These are phyloP conservation scores for Chaetomium olivaceum DNA, from an alignment of 2,329 filamentous ascomycete genomes.

Conservation along the genomic window DNA sequence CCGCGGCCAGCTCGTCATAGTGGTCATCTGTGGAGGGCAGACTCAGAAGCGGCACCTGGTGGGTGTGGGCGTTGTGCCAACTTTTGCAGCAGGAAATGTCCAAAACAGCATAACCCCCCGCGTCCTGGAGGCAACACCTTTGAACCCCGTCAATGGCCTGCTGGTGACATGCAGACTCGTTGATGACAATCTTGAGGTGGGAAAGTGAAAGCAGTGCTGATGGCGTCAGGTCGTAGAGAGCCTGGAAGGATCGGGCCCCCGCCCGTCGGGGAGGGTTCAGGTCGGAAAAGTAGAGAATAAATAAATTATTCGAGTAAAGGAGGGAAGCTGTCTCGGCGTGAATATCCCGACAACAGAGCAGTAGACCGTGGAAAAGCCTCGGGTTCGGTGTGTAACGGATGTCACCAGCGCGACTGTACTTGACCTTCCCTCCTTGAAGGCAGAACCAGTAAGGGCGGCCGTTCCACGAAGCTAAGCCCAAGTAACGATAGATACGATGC, in stretches of 20 bases:
- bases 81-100: background rate
- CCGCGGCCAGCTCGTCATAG: background rate
- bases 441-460: background rate
- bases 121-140: background rate
- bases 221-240: background rate
- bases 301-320: background rate
- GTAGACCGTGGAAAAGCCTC: background rate
- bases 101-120: background rate
- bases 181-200: conserved; percentile 22
- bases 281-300: background rate
- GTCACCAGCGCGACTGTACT: background rate
- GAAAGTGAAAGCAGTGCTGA: background rate
- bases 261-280: background rate
- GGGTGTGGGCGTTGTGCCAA: background rate
- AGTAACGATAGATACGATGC: background rate
- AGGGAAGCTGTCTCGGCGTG: background rate
- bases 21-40: conserved; percentile 6
- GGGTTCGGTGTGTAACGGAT: background rate
- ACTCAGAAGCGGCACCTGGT: background rate
- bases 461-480: background rate
- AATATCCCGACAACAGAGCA: background rate
- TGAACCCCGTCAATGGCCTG: background rate
- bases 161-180: conserved; percentile 19
- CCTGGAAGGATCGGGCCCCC: background rate
- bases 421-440: background rate